A percentile compares a stretch with the other conserved stretches of the same genome.
Evolutionary conservation across 1,139 yeast genomes (phyloP).

Genomic region (Saccharomyces hybrid): DNA sequence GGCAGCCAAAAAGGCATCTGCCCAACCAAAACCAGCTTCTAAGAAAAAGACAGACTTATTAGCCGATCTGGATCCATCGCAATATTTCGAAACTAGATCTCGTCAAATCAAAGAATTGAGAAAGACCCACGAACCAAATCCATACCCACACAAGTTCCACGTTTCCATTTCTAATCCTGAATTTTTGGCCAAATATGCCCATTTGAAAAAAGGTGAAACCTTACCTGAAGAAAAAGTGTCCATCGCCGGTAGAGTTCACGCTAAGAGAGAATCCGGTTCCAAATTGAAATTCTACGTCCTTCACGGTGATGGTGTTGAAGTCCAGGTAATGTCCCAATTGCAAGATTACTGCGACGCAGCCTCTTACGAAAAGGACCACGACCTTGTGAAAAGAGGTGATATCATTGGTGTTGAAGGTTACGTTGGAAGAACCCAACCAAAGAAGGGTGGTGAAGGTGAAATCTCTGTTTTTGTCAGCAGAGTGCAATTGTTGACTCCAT

Average conservation of each 20-base stretch:
- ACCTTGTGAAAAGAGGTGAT: slow-evolving; percentile 90
- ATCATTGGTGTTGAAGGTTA: slow-evolving; percentile 92
- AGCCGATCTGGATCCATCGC: slow-evolving; percentile 90
- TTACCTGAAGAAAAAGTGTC: slow-evolving; percentile 62
- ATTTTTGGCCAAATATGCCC: slow-evolving; percentile 59
- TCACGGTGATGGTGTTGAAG: slow-evolving; percentile 82
- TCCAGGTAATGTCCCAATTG: slow-evolving; percentile 95
- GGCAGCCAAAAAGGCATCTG: slow-evolving; percentile 61
- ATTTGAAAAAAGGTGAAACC: slow-evolving; percentile 77
- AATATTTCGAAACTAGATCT: slow-evolving; percentile 87
- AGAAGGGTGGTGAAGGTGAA: slow-evolving; percentile 99
- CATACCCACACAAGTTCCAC: slow-evolving; percentile 94
- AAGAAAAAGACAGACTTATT: slow-evolving; percentile 45
- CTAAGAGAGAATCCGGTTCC: slow-evolving; percentile 94
- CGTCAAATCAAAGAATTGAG: slow-evolving; percentile 81
- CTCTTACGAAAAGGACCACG: slow-evolving; percentile 77
- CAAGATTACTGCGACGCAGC: slow-evolving; percentile 52
- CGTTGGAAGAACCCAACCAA: slow-evolving; percentile 95
- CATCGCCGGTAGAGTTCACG: slow-evolving; percentile 89
- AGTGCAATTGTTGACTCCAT: slow-evolving; percentile 81
- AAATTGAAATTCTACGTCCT: slow-evolving; percentile 89
- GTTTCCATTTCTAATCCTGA: slow-evolving; percentile 62
- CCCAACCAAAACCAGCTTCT: slow-evolving; percentile 41
- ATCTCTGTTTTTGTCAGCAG: slow-evolving; percentile 80
- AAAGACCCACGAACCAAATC: slow-evolving; percentile 63